Percentiles rank a stretch among this genome's conserved stretches.
Conservation (phyloP, 148 eudicot species). For the Nepenthes mirabilis region DNA sequence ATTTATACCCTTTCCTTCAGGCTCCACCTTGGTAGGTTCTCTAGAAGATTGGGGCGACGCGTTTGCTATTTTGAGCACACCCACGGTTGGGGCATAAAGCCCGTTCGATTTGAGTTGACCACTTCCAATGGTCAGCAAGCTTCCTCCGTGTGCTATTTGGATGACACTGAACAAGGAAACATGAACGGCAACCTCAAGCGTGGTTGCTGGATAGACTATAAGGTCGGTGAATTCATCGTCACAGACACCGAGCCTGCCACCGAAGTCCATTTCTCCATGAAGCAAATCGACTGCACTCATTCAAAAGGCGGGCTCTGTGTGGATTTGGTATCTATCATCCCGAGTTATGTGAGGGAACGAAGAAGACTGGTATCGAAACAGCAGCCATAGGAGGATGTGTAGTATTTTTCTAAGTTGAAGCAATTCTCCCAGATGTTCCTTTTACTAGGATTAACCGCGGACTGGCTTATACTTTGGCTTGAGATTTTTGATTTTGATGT, state of each 20-base stretch:
- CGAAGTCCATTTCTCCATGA: constrained; percentile 78
- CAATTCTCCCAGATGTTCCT: not conserved
- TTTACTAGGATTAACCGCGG: not conserved
- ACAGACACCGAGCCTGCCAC: constrained; percentile 33
- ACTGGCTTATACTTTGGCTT: not conserved
- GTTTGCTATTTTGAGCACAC: constrained; percentile 74
- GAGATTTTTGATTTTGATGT: no score
- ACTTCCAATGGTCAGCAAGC: constrained; percentile 84
- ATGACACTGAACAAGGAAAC: constrained; percentile 45
- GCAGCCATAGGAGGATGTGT: constrained; percentile 1
- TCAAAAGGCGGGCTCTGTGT: constrained; percentile 98
- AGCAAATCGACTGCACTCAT: constrained; percentile 98
- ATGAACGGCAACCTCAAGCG: constrained; percentile 55
- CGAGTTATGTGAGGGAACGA: constrained; percentile 41
- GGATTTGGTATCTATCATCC: constrained; percentile 77
- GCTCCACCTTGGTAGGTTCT: constrained; percentile 73
- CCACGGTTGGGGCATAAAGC: constrained; percentile 93
- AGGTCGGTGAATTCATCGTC: constrained; percentile 74
- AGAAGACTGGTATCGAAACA: constrained; percentile 30
- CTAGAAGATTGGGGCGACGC: constrained; percentile 80
- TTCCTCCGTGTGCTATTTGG: constrained; percentile 50
- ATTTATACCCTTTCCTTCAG: constrained; percentile 62
- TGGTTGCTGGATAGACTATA: constrained; percentile 85
- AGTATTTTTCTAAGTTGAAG: constrained; percentile 3
- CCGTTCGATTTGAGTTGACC: constrained; percentile 68